Evolutionary conservation across 2,329 filamentous ascomycete genomes (phyloP), one percentile per base, ranked within the genome.

Genomic region (Fusarium citri): DNA sequence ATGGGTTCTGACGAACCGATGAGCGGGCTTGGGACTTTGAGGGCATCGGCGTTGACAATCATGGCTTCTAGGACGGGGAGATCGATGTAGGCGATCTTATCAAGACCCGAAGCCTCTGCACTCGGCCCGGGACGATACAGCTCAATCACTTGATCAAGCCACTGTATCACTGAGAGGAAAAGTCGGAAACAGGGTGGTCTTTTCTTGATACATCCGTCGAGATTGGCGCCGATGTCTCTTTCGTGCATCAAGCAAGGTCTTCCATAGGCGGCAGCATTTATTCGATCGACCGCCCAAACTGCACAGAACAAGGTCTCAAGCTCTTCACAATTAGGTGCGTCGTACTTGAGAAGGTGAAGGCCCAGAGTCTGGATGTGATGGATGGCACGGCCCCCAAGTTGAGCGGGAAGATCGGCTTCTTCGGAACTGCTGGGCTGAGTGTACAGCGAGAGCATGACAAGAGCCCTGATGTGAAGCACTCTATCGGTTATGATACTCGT

Each of bases 211-310:
- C 84, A 86, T 1, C 81, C 80, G 0, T 86, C 83, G 0, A 89
- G 66, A 60, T 87, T 82, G 55, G 84, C 84, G 9, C 87, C 85
- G 28, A 89, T 82, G 67, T 91, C 89, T 50, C 86, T 79, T 68
- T 89, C 87, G 66, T 91, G 88, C 59, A 91, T 85, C 25, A 89
- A 75, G 47, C 86, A 84, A 0, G 89, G 86, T 2, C 88, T 81
- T 8, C 88, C 88, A 60, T 89, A 86, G n/a, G 88, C 83, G 0
- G 88, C 85, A 1, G 87, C 83, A 49, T 87, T 87, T 45, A 91
- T 81, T 16, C 87, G 82, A 72, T 91, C 89, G 3, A 91, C 75
- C 0, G 87, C 87, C 87, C 87, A 90, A 1, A 89, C 79, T 9
- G 84, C 86, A 70, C 87, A 89, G 46, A 89, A 88, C 4, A 89